Evolutionary conservation across 2,329 filamentous ascomycete genomes (phyloP).

Genomic region (Rhytidhysteron rufulum): DNA sequence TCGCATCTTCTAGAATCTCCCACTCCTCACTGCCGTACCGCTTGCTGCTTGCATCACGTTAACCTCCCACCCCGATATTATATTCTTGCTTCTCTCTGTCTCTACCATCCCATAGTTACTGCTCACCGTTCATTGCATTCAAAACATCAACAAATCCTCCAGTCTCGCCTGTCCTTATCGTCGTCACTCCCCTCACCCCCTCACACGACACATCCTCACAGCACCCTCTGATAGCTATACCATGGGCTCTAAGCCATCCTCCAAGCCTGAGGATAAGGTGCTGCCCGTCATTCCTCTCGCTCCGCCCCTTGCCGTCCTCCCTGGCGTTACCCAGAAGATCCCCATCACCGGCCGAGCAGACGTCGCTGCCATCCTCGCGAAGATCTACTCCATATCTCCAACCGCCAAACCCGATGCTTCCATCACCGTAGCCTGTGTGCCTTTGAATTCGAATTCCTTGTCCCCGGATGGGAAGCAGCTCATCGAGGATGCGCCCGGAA

Average conservation of each 20-base stretch:
- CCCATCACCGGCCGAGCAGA: constrained; percentile 80
- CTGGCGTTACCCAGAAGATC: constrained; percentile 80
- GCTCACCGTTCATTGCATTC: background rate
- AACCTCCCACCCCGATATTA: no score
- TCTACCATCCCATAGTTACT: background rate
- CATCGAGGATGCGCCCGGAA: constrained; percentile 58
- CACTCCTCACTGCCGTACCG: no score
- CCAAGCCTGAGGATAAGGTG: constrained; percentile 30
- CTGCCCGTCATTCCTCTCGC: constrained; percentile 81
- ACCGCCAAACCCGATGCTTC: constrained; percentile 60
- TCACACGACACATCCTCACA: no score
- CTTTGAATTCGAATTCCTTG: constrained; percentile 71
- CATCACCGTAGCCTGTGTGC: constrained; percentile 83
- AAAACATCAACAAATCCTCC: background rate
- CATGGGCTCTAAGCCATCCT: constrained; percentile 32
- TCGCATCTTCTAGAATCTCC: no score
- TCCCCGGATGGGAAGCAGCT: constrained; percentile 72
- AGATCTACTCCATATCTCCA: constrained; percentile 73
- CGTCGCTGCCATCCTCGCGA: constrained; percentile 80
- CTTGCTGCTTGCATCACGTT: no score
- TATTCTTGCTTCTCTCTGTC: no score
- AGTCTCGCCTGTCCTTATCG: background rate
- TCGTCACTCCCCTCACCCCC: background rate
- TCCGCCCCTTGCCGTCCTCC: constrained; percentile 75
- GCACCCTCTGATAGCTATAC: no score